A percentile compares a stretch with the other conserved stretches of the same genome.
phyloP scores from a whole-genome alignment of 140 eudicot genomes.

The Erigeron philadelphicus region DNA sequence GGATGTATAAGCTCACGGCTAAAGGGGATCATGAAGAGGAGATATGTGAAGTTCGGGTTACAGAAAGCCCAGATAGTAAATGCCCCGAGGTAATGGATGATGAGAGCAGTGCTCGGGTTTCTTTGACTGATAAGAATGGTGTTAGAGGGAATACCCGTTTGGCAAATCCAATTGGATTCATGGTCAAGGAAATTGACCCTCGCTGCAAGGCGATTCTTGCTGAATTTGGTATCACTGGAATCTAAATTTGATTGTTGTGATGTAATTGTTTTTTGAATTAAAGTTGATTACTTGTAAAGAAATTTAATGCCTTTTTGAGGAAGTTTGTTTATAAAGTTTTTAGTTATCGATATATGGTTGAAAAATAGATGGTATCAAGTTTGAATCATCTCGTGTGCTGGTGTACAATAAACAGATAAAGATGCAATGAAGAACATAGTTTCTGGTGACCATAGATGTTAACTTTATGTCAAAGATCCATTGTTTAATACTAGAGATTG shows the following conservation, averaged over 20 bases:
- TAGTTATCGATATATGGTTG: background rate
- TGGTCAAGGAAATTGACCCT: constrained; percentile 27
- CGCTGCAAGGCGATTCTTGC: constrained; percentile 39
- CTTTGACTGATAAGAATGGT: constrained; percentile 41
- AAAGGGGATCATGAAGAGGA: constrained; percentile 58
- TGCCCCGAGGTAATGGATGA: constrained; percentile 43
- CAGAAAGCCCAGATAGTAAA: constrained; percentile 37
- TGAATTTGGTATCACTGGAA: constrained; percentile 32
- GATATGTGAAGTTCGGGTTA: constrained; percentile 47
- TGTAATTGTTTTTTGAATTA: background rate
- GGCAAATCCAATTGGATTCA: constrained; percentile 54
- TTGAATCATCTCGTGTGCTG: background rate
- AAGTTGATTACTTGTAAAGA: constrained; percentile 15
- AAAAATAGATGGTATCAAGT: background rate
- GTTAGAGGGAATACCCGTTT: constrained; percentile 28
- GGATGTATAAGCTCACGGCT: constrained; percentile 36
- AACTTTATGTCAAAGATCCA: no score
- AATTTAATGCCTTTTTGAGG: background rate
- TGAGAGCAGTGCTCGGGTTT: constrained; percentile 36
- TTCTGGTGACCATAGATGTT: no score
- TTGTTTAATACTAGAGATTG: background rate
- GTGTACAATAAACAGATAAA: background rate
- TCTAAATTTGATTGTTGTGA: background rate
- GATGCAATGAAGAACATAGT: background rate
- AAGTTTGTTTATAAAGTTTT: constrained; percentile 7